phyloP scores from a whole-genome alignment of 2,329 filamentous ascomycete genomes.

The Sporothrix variecibatus region DNA sequence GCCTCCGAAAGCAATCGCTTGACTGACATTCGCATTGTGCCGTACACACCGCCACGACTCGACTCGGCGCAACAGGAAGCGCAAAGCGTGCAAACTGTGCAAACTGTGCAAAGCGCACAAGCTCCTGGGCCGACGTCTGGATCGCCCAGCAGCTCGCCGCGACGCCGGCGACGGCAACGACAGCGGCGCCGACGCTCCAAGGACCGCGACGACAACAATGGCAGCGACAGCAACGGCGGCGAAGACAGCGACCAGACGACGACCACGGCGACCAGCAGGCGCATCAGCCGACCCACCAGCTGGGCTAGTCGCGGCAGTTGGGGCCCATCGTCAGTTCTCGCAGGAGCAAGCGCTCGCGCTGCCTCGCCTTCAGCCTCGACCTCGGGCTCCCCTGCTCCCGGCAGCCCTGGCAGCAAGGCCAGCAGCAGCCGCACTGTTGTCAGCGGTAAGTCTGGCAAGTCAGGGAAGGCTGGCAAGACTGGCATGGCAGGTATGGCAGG shows the following conservation, averaged over 20 bases:
- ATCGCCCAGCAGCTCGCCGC: slow-evolving; percentile 20
- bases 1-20: slow-evolving; percentile 46
- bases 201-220: slow-evolving; percentile 10
- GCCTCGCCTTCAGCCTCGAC: slow-evolving; percentile 9
- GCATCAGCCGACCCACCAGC: slow-evolving; percentile 17
- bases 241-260: slow-evolving; percentile 24
- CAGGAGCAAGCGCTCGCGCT: background rate
- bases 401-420: slow-evolving; percentile 21
- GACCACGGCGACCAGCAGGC: slow-evolving; percentile 7
- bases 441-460: background rate
- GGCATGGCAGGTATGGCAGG: slow-evolving; percentile 7
- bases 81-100: slow-evolving; percentile 9
- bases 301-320: slow-evolving; percentile 28
- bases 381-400: slow-evolving; percentile 6
- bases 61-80: slow-evolving; percentile 30
- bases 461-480: background rate
- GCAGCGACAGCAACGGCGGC: slow-evolving; percentile 12
- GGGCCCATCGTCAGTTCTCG: slow-evolving; percentile 25
- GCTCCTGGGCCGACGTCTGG: background rate
- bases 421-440: slow-evolving; percentile 22
- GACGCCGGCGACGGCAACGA: slow-evolving; percentile 20
- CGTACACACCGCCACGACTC: slow-evolving; percentile 50
- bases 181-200: slow-evolving; percentile 12
- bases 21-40: slow-evolving; percentile 50
- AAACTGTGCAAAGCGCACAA: slow-evolving; percentile 7